Percentiles rank a stretch among this genome's conserved stretches.
These are phyloP conservation scores for Lasiodiplodia hormozganensis DNA, from an alignment of 2,329 filamentous ascomycete genomes.

Conservation along the genomic window DNA sequence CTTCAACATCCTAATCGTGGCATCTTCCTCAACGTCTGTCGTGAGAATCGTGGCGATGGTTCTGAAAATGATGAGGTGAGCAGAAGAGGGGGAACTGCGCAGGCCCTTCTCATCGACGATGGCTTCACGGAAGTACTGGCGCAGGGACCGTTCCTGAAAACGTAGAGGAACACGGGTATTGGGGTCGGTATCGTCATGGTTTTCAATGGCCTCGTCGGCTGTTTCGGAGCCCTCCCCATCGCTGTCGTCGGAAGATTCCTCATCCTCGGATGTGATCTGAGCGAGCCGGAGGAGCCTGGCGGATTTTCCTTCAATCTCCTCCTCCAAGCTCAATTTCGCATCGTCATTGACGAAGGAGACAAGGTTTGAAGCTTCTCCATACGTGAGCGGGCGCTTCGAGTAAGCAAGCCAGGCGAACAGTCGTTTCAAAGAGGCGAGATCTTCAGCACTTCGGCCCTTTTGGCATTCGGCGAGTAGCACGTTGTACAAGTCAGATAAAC, in stretches of 20 bases:
- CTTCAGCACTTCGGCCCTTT: constrained; percentile 32
- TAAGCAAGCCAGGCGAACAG: constrained; percentile 38
- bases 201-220: constrained; percentile 28
- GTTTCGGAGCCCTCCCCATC: constrained; percentile 31
- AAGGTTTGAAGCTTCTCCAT: constrained; percentile 33
- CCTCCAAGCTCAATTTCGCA: constrained; percentile 33
- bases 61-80: constrained; percentile 34
- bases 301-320: constrained; percentile 35
- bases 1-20: constrained; percentile 8
- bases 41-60: constrained; percentile 26
- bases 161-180: constrained; percentile 31
- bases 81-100: constrained; percentile 32
- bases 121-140: constrained; percentile 35
- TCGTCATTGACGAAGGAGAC: constrained; percentile 31
- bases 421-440: constrained; percentile 34
- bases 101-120: constrained; percentile 31
- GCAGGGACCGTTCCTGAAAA: constrained; percentile 37
- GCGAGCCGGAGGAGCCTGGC: constrained; percentile 35
- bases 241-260: constrained; percentile 31
- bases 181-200: constrained; percentile 28
- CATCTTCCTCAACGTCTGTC: not conserved
- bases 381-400: constrained; percentile 34
- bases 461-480: constrained; percentile 34
- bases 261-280: constrained; percentile 21
- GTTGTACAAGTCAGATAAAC: constrained; percentile 32